Percentiles rank a stretch among this genome's conserved stretches.
Evolutionary conservation across 2,329 filamentous ascomycete genomes (phyloP).

Genomic region (Sarocladium oryzae): DNA sequence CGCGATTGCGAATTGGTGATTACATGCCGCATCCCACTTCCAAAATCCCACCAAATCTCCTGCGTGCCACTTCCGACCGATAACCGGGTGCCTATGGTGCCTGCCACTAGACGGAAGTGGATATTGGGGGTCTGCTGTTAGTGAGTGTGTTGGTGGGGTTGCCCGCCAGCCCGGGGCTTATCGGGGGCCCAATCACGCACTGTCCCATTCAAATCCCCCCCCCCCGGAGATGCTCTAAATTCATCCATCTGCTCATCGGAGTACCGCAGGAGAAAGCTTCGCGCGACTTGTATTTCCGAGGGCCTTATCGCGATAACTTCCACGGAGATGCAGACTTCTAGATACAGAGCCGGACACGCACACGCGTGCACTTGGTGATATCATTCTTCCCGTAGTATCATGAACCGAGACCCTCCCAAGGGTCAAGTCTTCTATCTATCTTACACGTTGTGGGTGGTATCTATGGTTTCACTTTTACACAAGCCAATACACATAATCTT

Average conservation of each 20-base stretch:
- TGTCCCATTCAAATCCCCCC: neutral
- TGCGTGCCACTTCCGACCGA: neutral
- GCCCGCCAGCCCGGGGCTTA: no score
- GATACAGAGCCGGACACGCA: neutral
- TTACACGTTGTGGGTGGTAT: no score
- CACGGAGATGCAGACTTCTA: no score
- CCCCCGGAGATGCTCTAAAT: neutral
- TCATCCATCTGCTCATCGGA: no score
- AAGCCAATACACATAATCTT: no score
- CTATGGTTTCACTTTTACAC: no score
- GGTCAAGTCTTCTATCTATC: no score
- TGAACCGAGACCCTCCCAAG: no score
- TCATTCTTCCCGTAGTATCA: no score
- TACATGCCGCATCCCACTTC: neutral
- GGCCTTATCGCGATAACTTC: no score
- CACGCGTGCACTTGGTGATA: neutral
- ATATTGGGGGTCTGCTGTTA: neutral
- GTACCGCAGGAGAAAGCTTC: no score
- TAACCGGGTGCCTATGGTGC: neutral
- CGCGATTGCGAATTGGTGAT: conserved; percentile 1
- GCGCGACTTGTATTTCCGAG: no score
- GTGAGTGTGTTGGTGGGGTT: neutral
- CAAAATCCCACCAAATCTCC: neutral
- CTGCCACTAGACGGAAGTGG: neutral
- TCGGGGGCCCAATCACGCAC: neutral